Conservation (phyloP, 2,329 filamentous ascomycete species). For the Fusarium pseudoanthophilum region DNA sequence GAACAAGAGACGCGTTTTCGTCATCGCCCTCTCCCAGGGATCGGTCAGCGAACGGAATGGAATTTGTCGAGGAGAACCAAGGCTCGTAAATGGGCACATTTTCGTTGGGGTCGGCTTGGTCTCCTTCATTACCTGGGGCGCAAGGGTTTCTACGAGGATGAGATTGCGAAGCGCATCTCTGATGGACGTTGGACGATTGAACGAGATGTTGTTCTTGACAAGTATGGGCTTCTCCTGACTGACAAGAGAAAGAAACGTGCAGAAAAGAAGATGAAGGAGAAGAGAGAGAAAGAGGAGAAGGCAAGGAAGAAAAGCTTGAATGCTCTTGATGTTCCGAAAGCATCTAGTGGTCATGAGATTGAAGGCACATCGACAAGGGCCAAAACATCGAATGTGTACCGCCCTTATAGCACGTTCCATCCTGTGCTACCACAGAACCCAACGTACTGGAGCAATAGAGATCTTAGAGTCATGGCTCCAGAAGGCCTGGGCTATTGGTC, state of each 20-base stretch:
- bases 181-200: conserved; percentile 23
- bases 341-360: not conserved
- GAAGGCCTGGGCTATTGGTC: conserved; percentile 44
- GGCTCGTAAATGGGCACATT: conserved; percentile 2
- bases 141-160: conserved; percentile 12
- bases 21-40: conserved; percentile 8
- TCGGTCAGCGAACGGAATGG: conserved; percentile 21
- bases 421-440: conserved; percentile 38
- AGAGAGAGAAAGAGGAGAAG: conserved; percentile 9
- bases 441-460: conserved; percentile 40
- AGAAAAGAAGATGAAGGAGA: conserved; percentile 2
- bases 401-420: conserved; percentile 44
- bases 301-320: not conserved
- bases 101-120: conserved; percentile 20
- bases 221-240: conserved; percentile 7
- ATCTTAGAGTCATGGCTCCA: conserved; percentile 44
- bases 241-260: conserved; percentile 21
- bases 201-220: conserved; percentile 16
- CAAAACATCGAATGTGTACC: conserved; percentile 44
- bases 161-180: conserved; percentile 15
- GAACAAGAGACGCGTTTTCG: conserved; percentile 39
- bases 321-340: not conserved
- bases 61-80: conserved; percentile 3
- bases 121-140: conserved; percentile 15
- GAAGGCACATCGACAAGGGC: conserved; percentile 19